Base-by-base conservation (phyloP, 371 early-diverging fungal genomes). In the Choanephora cucurbitarum region DNA sequence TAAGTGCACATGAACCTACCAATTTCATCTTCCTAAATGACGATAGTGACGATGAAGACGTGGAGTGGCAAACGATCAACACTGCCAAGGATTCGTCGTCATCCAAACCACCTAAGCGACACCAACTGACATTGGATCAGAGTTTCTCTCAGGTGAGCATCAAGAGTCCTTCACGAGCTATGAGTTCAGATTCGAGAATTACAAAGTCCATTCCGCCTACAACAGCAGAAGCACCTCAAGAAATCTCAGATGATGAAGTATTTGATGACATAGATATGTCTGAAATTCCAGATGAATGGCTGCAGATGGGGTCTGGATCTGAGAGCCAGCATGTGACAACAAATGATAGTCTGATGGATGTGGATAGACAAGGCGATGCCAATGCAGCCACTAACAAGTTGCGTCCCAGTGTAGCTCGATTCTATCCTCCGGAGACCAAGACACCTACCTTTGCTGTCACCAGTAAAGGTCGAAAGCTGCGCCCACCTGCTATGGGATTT, bases 401-500 rank as follows among this genome's bases (percentile, higher is more conserved):
- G 32, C 18, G 19, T 19, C 19, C 48, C 2, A 52, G 59, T 28
- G n/a, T 33, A 22, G 11, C 63, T 5, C 64, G 67, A 10, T 52
- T 73, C 2, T 61, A 53, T 45, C 49, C 60, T 11, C 51, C 59
- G 5, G 44, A 49, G 37, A 41, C 24, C 0, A 58, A 61, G 13
- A 53, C 49, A 3, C 65, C 66, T 3, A 64, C 64, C 0, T 77
- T 64, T 57, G 73, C 77, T 17, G 77, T 77, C 14, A 77, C 77
- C 4, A 61, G 70, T 6, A 71, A 66, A 2, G 79, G 79, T 5
- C 64, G 75, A 1, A 69, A 67, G 21, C 47, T 79, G 9, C 57
- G 53, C 31, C 71, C 67, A 5, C 79, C 79, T 1, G 45, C 73
- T 11, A 74, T 74, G 70, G 78, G 78, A 11, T 74, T 74, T 37